Evolutionary conservation across 352 stramenopile species (phyloP).

Genomic region (Thalassiosira delicatula): DNA sequence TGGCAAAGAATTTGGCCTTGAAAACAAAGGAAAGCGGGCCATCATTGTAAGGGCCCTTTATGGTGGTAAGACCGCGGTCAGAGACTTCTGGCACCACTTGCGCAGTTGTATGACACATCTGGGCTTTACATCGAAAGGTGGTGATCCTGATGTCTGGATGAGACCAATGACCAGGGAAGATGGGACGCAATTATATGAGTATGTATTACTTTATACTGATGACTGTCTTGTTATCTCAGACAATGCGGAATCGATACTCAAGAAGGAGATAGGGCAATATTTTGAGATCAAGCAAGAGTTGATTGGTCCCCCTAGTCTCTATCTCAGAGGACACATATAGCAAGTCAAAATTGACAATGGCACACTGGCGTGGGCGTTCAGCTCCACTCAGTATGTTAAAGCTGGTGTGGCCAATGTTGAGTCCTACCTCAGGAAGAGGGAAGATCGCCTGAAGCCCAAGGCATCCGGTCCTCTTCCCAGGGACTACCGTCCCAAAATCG

Average conservation of each 20-base stretch:
- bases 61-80: conserved; percentile 46
- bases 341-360: conserved; percentile 58
- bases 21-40: conserved; percentile 24
- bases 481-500: conserved; percentile 60
- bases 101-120: conserved; percentile 14
- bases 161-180: neutral
- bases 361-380: conserved; percentile 53
- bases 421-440: conserved; percentile 19
- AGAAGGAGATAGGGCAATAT: conserved; percentile 11
- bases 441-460: neutral
- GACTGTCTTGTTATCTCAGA: conserved; percentile 18
- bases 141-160: conserved; percentile 39
- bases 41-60: conserved; percentile 70
- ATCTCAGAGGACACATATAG: neutral
- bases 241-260: conserved; percentile 6
- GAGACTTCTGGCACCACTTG: conserved; percentile 32
- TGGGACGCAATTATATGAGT: conserved; percentile 14
- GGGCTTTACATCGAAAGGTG: neutral
- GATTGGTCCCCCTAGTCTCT: neutral
- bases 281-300: conserved; percentile 26
- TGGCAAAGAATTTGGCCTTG: conserved; percentile 64
- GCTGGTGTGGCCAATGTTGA: conserved; percentile 55
- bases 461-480: neutral
- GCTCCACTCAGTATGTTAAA: conserved; percentile 54
- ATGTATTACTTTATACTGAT: conserved; percentile 24